These are phyloP conservation scores for Yamadazyma songkhlaensis DNA, from an alignment of 1,139 yeast genomes.

Conservation along the genomic window DNA sequence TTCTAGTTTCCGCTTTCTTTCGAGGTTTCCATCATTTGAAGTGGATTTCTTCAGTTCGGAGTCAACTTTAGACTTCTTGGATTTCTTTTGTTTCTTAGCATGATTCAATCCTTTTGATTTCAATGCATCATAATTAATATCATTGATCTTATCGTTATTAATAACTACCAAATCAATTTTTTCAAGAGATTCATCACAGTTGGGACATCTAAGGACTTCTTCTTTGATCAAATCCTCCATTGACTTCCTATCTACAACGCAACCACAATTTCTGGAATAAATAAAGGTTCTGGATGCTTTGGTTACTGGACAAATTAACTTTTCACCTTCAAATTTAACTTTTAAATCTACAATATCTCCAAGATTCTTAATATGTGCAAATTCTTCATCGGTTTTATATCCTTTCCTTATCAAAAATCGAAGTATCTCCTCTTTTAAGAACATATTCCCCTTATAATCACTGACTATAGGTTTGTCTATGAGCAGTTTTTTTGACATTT, in stretches of 20 bases:
- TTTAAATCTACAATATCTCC: constrained; percentile 30
- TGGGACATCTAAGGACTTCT: constrained; percentile 27
- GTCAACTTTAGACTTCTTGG: constrained; percentile 18
- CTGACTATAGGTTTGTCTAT: constrained; percentile 51
- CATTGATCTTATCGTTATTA: constrained; percentile 33
- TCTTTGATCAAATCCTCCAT: constrained; percentile 16
- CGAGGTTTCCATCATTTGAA: neutral
- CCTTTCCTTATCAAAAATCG: constrained; percentile 48
- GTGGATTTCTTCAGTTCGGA: no score
- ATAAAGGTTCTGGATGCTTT: constrained; percentile 24
- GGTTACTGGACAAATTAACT: constrained; percentile 51
- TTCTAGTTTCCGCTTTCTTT: constrained; percentile 9
- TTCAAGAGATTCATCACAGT: constrained; percentile 25
- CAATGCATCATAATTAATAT: constrained; percentile 28
- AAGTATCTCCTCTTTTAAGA: constrained; percentile 63
- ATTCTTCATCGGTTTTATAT: constrained; percentile 9
- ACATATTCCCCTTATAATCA: constrained; percentile 70
- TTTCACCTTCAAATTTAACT: constrained; percentile 24
- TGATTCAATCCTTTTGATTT: constrained; percentile 37
- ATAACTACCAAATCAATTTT: constrained; percentile 32
- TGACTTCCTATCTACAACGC: constrained; percentile 29
- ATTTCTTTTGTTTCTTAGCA: constrained; percentile 37
- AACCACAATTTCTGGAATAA: constrained; percentile 41
- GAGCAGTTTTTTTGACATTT: constrained; percentile 28
- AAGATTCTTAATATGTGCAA: constrained; percentile 41